Conservation (phyloP, 495 filamentous ascomycete species). For the Friedmanniomyces endolithicus region DNA sequence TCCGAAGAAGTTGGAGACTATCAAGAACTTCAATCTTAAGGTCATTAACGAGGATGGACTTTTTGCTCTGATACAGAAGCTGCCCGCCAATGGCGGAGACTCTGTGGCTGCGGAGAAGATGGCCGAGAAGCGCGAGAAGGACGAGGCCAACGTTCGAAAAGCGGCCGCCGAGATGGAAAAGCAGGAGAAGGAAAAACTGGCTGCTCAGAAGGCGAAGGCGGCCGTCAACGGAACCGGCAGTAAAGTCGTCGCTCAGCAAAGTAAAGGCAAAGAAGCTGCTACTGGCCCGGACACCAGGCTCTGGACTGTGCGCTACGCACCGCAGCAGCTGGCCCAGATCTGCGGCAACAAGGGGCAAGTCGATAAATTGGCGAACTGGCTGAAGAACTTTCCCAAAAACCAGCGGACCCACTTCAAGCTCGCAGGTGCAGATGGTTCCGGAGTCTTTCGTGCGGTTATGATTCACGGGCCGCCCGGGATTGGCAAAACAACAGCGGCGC, state of each 20-base stretch:
- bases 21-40: slow-evolving; percentile 60
- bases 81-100: slow-evolving; percentile 76
- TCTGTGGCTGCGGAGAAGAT: slow-evolving; percentile 76
- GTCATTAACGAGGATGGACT: slow-evolving; percentile 90
- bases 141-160: slow-evolving; percentile 62
- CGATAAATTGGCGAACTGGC: slow-evolving; percentile 79
- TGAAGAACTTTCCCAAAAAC: slow-evolving; percentile 65
- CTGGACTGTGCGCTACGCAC: slow-evolving; percentile 95
- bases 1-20: slow-evolving; percentile 85
- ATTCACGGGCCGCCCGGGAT: slow-evolving; percentile 92
- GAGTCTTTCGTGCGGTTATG: slow-evolving; percentile 69
- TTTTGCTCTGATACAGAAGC: slow-evolving; percentile 68
- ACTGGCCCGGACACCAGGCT: slow-evolving; percentile 50
- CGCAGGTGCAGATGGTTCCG: slow-evolving; percentile 68
- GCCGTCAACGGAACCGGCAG: neutral
- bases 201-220: slow-evolving; percentile 12
- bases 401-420: slow-evolving; percentile 64
- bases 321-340: slow-evolving; percentile 68
- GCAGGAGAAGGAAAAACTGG: slow-evolving; percentile 34
- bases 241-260: slow-evolving; percentile 2
- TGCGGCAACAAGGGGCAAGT: slow-evolving; percentile 90
- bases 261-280: slow-evolving; percentile 20
- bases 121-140: slow-evolving; percentile 61
- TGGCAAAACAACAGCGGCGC: slow-evolving; percentile 94
- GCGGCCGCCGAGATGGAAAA: slow-evolving; percentile 74